Percentiles rank a stretch among this genome's conserved stretches.
Conservation (phyloP, 2,329 filamentous ascomycete genomes). For the Cladophialophora bantiana region DNA sequence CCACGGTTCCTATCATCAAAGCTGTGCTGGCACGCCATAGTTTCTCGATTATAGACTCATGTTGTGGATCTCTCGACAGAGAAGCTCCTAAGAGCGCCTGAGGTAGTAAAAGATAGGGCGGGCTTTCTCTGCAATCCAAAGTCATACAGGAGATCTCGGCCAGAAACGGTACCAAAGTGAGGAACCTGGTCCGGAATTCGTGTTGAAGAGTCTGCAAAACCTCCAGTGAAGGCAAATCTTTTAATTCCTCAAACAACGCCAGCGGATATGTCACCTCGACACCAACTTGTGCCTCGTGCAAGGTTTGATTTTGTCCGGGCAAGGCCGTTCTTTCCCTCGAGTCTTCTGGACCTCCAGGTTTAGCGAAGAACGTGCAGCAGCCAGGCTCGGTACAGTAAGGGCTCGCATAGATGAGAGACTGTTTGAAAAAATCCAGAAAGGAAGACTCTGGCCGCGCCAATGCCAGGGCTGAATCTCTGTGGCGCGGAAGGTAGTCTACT, state of each 20-base stretch:
- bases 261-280: conserved; percentile 7
- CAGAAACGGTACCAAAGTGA: conserved; percentile 15
- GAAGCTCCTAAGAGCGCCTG: conserved; percentile 16
- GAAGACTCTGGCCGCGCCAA: conserved; percentile 11
- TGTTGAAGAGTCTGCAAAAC: conserved; percentile 3
- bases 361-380: conserved; percentile 14
- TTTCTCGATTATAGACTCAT: conserved; percentile 1
- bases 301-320: neutral
- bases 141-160: neutral
- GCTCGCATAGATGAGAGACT: conserved; percentile 13
- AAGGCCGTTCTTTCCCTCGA: neutral
- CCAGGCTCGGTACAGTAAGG: conserved; percentile 15
- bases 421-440: conserved; percentile 22
- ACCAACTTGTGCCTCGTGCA: neutral
- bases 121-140: neutral
- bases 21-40: conserved; percentile 12
- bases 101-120: conserved; percentile 9
- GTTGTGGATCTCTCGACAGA: conserved; percentile 2
- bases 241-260: conserved; percentile 13
- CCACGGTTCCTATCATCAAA: conserved; percentile 9
- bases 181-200: neutral
- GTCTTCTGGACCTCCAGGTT: neutral
- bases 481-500: neutral
- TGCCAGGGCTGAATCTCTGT: neutral
- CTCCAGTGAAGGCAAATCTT: conserved; percentile 7